Conservation (phyloP, 208 protist genomes). For the Leishmania major region DNA sequence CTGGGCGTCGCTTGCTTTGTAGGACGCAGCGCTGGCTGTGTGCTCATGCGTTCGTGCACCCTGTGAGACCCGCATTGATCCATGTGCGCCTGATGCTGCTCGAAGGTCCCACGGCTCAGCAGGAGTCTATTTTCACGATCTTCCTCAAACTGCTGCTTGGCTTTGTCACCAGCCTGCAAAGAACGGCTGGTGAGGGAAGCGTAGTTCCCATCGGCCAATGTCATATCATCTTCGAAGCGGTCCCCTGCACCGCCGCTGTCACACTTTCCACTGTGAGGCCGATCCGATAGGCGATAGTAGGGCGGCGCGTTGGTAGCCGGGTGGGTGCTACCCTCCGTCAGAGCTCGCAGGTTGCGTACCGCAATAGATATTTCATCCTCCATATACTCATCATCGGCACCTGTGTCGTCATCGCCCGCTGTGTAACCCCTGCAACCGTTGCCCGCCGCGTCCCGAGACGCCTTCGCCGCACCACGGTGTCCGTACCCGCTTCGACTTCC, state of each 20-base stretch:
- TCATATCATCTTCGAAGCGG: constrained; percentile 25
- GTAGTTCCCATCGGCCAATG: constrained; percentile 19
- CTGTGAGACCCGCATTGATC: constrained; percentile 38
- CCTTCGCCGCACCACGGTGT: background rate
- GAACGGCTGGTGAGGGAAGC: constrained; percentile 21
- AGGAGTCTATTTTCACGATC: constrained; percentile 41
- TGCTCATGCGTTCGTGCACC: constrained; percentile 18
- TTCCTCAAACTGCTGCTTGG: constrained; percentile 24
- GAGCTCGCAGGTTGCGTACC: constrained; percentile 22
- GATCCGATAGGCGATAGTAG: constrained; percentile 17
- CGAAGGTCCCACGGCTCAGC: constrained; percentile 40
- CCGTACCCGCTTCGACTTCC: background rate
- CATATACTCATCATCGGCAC: constrained; percentile 18
- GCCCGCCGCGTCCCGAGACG: background rate
- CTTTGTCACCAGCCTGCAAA: background rate
- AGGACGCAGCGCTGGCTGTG: background rate
- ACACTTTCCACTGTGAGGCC: constrained; percentile 1
- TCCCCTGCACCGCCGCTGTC: background rate
- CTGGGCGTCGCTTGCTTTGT: background rate
- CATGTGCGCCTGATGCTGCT: constrained; percentile 42
- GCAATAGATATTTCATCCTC: constrained; percentile 24
- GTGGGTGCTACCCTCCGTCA: constrained; percentile 25
- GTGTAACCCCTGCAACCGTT: background rate
- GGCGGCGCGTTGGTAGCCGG: background rate
- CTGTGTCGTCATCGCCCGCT: background rate